Base-by-base conservation (phyloP, 2,329 filamentous ascomycete species). In the Ascocoryne sarcoides region DNA sequence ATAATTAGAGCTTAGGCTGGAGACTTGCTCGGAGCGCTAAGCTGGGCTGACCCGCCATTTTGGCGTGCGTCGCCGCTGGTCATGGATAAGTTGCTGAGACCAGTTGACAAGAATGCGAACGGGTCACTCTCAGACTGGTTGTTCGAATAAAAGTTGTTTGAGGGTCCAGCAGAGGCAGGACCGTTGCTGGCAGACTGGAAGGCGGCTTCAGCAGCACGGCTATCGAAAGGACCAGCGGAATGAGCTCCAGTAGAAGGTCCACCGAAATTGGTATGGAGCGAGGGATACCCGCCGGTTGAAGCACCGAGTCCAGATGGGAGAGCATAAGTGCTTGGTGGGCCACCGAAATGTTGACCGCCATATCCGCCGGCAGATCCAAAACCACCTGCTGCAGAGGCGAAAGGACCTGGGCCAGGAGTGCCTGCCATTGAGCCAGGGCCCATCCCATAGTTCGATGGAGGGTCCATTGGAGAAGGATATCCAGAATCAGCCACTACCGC, bases 401-500 rank as follows among this genome's bases (percentile, higher is more conserved):
- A 88, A 1, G 81, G 79, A 17, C 76, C 87, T 10, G 84, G 85
- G 8, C 83, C 87, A 18, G 84, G 82, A 21, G 79, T 88, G 49
- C 84, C 86, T 37, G 76, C 77, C 79, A 95, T 93, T n/a, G 84
- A 88, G 40, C 79, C 83, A 44, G 86, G 84, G 39, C 79, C 83
- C 84, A 93, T 92, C 54, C 79, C 79, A 59, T 90, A 95, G 59
- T 79, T 81, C 20, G 84, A 83, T 1, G 83, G 76, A 36, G 83
- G 79, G 47, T 95, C 88, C 83, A 95, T 94, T 15, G 85, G 82
- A 9, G 86, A 89, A 10, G 86, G 83, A 65, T 92, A 95, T 32
- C 85, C 86, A 29, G 88, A 90, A 62, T 96, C 92, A 20, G 90
- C 90, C 43, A 96, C 87, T 37, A 98, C 85, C 12, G 90, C 89